Evolutionary conservation across 495 filamentous ascomycete species (phyloP).

Genomic region (Arthonia radiata): DNA sequence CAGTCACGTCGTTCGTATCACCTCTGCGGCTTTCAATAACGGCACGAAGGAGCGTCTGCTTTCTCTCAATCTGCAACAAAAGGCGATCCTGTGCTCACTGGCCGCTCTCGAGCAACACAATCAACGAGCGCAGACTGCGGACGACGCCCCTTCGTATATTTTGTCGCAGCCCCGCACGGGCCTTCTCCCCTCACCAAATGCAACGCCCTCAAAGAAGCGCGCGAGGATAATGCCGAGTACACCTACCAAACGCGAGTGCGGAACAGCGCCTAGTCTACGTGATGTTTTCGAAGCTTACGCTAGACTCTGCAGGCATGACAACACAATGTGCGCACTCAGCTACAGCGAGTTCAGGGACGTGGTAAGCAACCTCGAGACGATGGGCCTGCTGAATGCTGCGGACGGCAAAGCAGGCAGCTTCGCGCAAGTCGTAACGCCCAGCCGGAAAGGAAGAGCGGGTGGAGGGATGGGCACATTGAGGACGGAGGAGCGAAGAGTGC

Average conservation of each 20-base stretch:
- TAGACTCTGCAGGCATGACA: constrained; percentile 54
- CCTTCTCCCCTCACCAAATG: too few species aligned
- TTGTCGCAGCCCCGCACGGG: too few species aligned
- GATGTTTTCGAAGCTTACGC: constrained; percentile 57
- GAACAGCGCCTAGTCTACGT: constrained; percentile 60
- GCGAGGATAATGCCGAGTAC: constrained; percentile 5
- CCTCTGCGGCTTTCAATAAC: constrained; percentile 64
- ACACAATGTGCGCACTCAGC: constrained; percentile 63
- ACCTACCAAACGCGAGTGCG: too few species aligned
- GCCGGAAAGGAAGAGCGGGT: constrained; percentile 10
- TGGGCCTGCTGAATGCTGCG: constrained; percentile 48
- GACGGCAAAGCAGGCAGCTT: constrained; percentile 28
- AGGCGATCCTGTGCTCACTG: constrained; percentile 74
- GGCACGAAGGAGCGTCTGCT: constrained; percentile 61
- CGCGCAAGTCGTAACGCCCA: constrained; percentile 11
- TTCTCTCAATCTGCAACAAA: constrained; percentile 83
- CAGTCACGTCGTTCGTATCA: constrained; percentile 70
- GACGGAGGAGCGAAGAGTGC: constrained; percentile 14
- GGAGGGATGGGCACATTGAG: constrained; percentile 11
- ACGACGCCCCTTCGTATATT: too few species aligned
- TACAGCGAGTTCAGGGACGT: constrained; percentile 85
- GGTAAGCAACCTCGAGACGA: constrained; percentile 62
- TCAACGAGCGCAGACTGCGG: too few species aligned
- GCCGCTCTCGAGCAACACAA: constrained; percentile 52
- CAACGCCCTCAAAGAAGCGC: background rate